Evolutionary conservation across 2,329 filamentous ascomycete species (phyloP).

Genomic region (Monilinia aucupariae): DNA sequence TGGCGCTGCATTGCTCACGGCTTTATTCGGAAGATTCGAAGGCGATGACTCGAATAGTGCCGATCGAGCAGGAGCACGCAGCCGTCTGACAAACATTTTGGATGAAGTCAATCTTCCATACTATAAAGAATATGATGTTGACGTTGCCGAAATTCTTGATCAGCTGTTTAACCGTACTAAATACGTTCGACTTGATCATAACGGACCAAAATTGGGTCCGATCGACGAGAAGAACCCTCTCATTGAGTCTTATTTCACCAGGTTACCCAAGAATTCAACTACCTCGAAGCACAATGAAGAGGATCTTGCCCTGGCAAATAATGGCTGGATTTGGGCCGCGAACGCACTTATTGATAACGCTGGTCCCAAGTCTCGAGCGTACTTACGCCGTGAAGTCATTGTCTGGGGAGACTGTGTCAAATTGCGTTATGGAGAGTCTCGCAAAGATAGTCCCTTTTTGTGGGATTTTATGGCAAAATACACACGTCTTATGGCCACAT

Average conservation of each 20-base stretch:
- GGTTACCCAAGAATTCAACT: constrained; percentile 70
- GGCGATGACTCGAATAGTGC: constrained; percentile 42
- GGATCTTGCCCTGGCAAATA: constrained; percentile 82
- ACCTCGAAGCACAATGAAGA: constrained; percentile 72
- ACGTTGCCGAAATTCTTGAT: constrained; percentile 76
- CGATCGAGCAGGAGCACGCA: constrained; percentile 47
- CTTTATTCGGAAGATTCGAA: constrained; percentile 64
- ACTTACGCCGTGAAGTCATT: constrained; percentile 91
- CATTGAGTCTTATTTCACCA: constrained; percentile 92
- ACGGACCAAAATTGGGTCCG: constrained; percentile 80
- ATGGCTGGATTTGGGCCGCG: constrained; percentile 98
- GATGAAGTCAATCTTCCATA: constrained; percentile 82
- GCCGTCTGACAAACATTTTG: constrained; percentile 58
- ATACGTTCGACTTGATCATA: constrained; percentile 85
- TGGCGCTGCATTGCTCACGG: constrained; percentile 62
- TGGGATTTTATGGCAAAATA: constrained; percentile 97
- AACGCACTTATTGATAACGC: constrained; percentile 93
- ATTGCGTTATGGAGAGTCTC: constrained; percentile 76
- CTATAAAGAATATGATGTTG: constrained; percentile 86
- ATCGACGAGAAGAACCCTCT: constrained; percentile 74
- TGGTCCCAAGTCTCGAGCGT: constrained; percentile 82
- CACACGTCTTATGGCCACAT: constrained; percentile 84
- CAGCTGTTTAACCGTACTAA: constrained; percentile 93
- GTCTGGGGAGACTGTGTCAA: constrained; percentile 99
- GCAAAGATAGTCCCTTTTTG: constrained; percentile 82